Evolutionary conservation across 768 basidiomycete genomes (phyloP).

Genomic region (Phaffia australis): DNA sequence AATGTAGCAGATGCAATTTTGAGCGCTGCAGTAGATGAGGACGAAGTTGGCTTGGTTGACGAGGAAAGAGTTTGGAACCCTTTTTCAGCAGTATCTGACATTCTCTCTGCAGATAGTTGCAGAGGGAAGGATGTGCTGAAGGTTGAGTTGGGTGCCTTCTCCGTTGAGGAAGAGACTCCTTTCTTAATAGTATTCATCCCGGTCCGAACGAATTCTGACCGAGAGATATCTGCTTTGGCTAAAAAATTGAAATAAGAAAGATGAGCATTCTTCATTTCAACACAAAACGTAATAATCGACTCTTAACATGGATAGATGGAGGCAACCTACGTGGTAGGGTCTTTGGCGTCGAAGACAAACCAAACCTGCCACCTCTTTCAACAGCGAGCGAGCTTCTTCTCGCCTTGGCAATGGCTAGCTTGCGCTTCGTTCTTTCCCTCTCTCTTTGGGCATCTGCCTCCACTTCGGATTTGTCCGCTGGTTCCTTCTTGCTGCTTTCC

Average conservation of each 20-base stretch:
- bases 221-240: constrained; percentile 3
- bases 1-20: too few species aligned
- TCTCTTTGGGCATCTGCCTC: not conserved
- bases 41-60: too few species aligned
- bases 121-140: too few species aligned
- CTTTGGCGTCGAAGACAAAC: not conserved
- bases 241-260: not conserved
- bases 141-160: too few species aligned
- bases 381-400: constrained; percentile 10
- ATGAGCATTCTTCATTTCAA: not conserved
- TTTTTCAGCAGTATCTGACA: too few species aligned
- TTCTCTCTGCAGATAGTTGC: too few species aligned
- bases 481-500: too few species aligned
- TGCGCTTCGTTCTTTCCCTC: constrained; percentile 6
- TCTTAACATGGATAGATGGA: not conserved
- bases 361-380: not conserved
- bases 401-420: constrained; percentile 16
- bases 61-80: too few species aligned
- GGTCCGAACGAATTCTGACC: constrained; percentile 11
- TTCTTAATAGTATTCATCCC: constrained; percentile 8
- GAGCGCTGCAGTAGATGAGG: too few species aligned
- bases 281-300: not conserved
- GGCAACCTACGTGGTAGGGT: not conserved
- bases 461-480: not conserved
- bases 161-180: constrained; percentile 4